phyloP scores from a whole-genome alignment of 495 filamentous ascomycete genomes.

The Coniosporium apollinis region DNA sequence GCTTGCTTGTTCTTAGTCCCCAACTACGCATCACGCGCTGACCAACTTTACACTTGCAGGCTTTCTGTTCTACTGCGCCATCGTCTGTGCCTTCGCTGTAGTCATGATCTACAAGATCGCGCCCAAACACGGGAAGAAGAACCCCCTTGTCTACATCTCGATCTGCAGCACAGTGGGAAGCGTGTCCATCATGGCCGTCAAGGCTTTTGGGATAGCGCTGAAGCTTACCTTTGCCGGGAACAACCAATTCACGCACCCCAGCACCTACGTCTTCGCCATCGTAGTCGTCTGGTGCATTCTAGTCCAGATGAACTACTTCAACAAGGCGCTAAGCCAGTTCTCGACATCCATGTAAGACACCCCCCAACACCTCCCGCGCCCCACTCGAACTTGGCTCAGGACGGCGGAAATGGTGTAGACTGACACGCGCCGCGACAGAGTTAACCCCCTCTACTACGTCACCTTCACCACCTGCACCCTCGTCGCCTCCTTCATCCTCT shows the following conservation, averaged over 20 bases:
- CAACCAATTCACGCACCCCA: slow-evolving; percentile 86
- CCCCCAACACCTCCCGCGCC: neutral
- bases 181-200: slow-evolving; percentile 95
- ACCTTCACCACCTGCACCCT: slow-evolving; percentile 97
- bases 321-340: slow-evolving; percentile 94
- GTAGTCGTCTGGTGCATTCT: slow-evolving; percentile 83
- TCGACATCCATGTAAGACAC: slow-evolving; percentile 76
- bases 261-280: slow-evolving; percentile 93
- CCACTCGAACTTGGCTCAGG: too few species aligned
- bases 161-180: slow-evolving; percentile 96
- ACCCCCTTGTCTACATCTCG: slow-evolving; percentile 86
- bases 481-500: slow-evolving; percentile 91
- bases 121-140: slow-evolving; percentile 77
- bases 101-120: slow-evolving; percentile 95
- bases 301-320: slow-evolving; percentile 99
- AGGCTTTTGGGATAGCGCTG: slow-evolving; percentile 91
- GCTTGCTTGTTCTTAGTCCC: neutral
- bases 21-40: too few species aligned
- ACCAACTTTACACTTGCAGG: too few species aligned
- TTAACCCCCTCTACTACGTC: slow-evolving; percentile 97
- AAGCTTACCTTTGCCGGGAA: slow-evolving; percentile 81
- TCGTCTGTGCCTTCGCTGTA: slow-evolving; percentile 62
- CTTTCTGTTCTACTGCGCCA: slow-evolving; percentile 67
- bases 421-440: slow-evolving; percentile 35
- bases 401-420: too few species aligned